Evolutionary conservation across 352 stramenopile species (phyloP).

Genomic region (Pythium brassicae): DNA sequence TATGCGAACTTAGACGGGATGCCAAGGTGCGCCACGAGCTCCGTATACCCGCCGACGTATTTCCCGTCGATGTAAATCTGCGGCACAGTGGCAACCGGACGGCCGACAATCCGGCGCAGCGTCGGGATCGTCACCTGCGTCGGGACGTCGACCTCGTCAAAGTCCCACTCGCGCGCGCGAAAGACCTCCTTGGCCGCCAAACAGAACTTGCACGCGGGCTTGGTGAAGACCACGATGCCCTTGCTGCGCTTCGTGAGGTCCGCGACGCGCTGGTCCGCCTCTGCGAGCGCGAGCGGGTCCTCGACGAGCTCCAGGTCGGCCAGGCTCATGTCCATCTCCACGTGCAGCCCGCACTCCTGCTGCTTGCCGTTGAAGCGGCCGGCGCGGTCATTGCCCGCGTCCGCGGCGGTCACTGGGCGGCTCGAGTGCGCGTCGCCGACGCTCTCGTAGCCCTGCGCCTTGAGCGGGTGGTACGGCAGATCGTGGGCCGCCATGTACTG

Average conservation of each 20-base stretch:
- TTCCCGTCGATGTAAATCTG: conserved; percentile 77
- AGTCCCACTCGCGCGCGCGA: conserved; percentile 46
- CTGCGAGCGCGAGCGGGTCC: conserved; percentile 42
- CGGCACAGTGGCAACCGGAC: conserved; percentile 64
- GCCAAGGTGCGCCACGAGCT: conserved; percentile 61
- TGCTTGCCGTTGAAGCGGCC: conserved; percentile 76
- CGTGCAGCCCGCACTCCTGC: conserved; percentile 81
- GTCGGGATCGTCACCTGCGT: conserved; percentile 46
- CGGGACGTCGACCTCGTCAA: conserved; percentile 61
- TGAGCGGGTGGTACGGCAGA: conserved; percentile 83
- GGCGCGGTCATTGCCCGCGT: conserved; percentile 65
- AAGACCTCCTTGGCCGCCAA: conserved; percentile 59
- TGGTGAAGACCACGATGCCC: conserved; percentile 68
- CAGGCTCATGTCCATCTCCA: conserved; percentile 68
- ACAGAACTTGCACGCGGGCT: conserved; percentile 77
- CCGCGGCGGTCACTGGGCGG: conserved; percentile 59
- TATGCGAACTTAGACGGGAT: conserved; percentile 51
- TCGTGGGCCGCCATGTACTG: conserved; percentile 67
- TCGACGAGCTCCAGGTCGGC: conserved; percentile 40
- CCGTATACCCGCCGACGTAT: conserved; percentile 77
- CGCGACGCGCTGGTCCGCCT: conserved; percentile 37
- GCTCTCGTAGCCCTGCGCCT: conserved; percentile 74
- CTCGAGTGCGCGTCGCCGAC: conserved; percentile 84
- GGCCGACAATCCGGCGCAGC: conserved; percentile 52
- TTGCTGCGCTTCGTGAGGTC: conserved; percentile 37